Conservation (phyloP, 2,329 filamentous ascomycete genomes). For the Cladobotryum mycophilum region DNA sequence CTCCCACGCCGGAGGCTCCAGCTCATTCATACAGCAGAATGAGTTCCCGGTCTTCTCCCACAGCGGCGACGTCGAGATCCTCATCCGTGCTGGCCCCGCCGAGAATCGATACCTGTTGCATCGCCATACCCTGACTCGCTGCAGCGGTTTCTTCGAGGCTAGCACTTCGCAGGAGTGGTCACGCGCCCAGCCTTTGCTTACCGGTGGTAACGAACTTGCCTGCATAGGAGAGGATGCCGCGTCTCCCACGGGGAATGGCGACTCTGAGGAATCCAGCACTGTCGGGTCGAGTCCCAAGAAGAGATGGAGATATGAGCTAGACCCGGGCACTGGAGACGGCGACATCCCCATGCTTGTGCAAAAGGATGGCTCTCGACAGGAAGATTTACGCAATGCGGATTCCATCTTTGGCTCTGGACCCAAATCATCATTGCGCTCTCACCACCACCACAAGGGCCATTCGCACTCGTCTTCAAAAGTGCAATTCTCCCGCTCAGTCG, state of each 20-base stretch:
- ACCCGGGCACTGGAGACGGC: constrained; percentile 63
- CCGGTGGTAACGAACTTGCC: constrained; percentile 41
- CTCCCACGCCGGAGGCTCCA: constrained; percentile 68
- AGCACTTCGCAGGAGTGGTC: constrained; percentile 74
- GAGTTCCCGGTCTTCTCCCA: constrained; percentile 89
- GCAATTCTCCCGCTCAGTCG: constrained; percentile 81
- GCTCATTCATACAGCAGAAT: constrained; percentile 66
- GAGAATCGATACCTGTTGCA: constrained; percentile 86
- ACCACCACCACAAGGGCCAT: constrained; percentile 30
- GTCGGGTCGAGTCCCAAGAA: constrained; percentile 29
- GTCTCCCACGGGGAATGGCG: constrained; percentile 17
- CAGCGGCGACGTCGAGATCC: constrained; percentile 87
- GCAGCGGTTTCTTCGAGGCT: constrained; percentile 89
- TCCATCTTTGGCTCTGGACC: constrained; percentile 27
- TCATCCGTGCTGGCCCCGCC: constrained; percentile 55
- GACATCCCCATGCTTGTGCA: constrained; percentile 87
- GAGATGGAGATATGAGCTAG: constrained; percentile 83
- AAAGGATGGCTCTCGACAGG: constrained; percentile 46
- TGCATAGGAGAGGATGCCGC: constrained; percentile 43
- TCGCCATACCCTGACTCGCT: constrained; percentile 78
- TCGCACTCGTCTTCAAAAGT: constrained; percentile 47
- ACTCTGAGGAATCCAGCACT: constrained; percentile 2
- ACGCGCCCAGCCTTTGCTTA: constrained; percentile 23
- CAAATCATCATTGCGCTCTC: constrained; percentile 44
- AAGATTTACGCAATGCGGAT: constrained; percentile 4